These are phyloP conservation scores for Cordyceps cicadae DNA, from an alignment of 2,329 filamentous ascomycete genomes.

Conservation along the genomic window DNA sequence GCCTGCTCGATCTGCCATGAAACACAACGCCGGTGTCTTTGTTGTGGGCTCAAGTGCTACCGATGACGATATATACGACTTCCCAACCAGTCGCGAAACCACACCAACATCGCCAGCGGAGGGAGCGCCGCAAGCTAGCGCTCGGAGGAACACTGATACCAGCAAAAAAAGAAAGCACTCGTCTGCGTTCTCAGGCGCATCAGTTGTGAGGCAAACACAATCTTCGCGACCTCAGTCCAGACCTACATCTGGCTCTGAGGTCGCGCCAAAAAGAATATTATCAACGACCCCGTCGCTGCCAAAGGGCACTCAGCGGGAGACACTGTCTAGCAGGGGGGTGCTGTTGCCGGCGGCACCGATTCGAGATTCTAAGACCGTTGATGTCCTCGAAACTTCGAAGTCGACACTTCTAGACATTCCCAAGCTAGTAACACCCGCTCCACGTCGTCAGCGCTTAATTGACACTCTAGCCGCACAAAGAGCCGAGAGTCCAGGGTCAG, in stretches of 20 bases:
- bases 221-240: background rate
- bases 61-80: conserved; percentile 11
- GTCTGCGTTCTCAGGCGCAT: background rate
- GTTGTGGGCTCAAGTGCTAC: background rate
- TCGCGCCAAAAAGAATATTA: background rate
- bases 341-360: conserved; percentile 3
- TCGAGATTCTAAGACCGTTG: background rate
- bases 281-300: background rate
- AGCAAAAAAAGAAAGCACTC: conserved; percentile 9
- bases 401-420: background rate
- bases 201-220: background rate
- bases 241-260: background rate
- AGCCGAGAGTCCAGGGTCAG: conserved; percentile 24
- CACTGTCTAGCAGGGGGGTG: background rate
- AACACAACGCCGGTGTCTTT: background rate
- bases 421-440: background rate
- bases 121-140: background rate
- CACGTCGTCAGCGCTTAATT: conserved; percentile 27
- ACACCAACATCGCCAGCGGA: background rate
- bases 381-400: background rate
- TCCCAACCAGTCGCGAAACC: conserved; percentile 5
- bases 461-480: conserved; percentile 34
- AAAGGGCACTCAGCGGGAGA: background rate
- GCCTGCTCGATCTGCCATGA: background rate
- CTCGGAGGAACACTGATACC: background rate